phyloP scores from a whole-genome alignment of 768 basidiomycete species.

The Rossbeevera mucosa region DNA sequence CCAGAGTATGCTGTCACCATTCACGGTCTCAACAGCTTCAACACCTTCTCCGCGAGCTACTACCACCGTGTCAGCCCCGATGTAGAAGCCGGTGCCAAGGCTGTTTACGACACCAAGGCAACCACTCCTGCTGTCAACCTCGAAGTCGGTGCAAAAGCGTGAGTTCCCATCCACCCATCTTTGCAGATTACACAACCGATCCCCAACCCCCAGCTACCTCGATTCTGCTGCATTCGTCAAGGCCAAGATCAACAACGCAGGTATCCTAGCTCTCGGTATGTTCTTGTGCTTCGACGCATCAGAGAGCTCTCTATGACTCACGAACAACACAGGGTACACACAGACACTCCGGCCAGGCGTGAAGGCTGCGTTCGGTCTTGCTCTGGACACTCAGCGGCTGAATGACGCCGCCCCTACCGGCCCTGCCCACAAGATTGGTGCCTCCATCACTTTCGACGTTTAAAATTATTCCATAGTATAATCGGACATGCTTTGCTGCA shows the following conservation, averaged over 20 bases:
- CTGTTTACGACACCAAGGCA: constrained; percentile 91
- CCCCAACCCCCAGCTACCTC: constrained; percentile 50
- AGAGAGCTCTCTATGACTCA: constrained; percentile 7
- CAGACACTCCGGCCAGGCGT: constrained; percentile 93
- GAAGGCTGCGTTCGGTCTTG: constrained; percentile 89
- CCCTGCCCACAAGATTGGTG: constrained; percentile 81
- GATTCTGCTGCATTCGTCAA: constrained; percentile 91
- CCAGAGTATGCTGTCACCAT: constrained; percentile 93
- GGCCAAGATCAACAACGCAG: constrained; percentile 97
- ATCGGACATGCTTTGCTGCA: constrained; percentile 10
- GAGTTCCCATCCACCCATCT: constrained; percentile 31
- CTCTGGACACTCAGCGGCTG: constrained; percentile 89
- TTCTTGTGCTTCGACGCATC: neutral
- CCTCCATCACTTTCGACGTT: constrained; percentile 70
- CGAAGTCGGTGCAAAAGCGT: constrained; percentile 96
- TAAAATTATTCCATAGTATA: constrained; percentile 35
- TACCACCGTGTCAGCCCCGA: constrained; percentile 93
- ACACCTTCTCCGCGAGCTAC: constrained; percentile 92
- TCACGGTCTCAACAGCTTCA: constrained; percentile 92
- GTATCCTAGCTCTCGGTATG: constrained; percentile 80
- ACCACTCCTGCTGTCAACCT: constrained; percentile 82
- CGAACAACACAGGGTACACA: constrained; percentile 61
- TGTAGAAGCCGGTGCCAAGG: constrained; percentile 94
- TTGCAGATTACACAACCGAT: neutral
- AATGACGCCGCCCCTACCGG: constrained; percentile 64